Evolutionary conservation across 2,329 filamentous ascomycete species (phyloP).

Genomic region (Madurella mycetomatis): DNA sequence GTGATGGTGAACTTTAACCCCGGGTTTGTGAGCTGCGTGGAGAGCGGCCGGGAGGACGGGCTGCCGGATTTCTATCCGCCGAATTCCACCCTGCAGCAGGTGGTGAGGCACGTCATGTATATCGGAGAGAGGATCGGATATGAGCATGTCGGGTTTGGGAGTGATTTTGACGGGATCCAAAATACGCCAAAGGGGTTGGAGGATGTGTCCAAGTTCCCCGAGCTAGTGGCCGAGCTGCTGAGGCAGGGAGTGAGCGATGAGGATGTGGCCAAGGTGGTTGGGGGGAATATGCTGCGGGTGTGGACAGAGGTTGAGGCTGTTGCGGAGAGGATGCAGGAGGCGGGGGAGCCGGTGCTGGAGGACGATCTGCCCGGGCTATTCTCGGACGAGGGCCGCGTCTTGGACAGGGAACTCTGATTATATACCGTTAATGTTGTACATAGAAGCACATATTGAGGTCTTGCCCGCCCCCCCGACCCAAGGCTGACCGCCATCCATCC

Average conservation of each 20-base stretch:
- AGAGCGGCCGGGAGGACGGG: conserved; percentile 52
- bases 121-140: conserved; percentile 82
- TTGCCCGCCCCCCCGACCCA: not conserved
- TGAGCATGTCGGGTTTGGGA: conserved; percentile 81
- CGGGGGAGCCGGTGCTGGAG: conserved; percentile 49
- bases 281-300: conserved; percentile 76
- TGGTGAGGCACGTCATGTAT: conserved; percentile 74
- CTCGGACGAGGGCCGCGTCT: not conserved
- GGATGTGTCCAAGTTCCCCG: conserved; percentile 79
- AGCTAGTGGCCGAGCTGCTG: conserved; percentile 71
- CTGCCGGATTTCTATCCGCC: conserved; percentile 63
- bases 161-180: conserved; percentile 79
- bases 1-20: conserved; percentile 92
- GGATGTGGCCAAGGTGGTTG: conserved; percentile 71
- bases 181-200: conserved; percentile 68
- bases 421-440: conserved; percentile 8
- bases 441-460: not conserved
- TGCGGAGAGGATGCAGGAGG: conserved; percentile 59
- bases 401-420: not conserved
- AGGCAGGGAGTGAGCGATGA: conserved; percentile 67
- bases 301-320: conserved; percentile 76
- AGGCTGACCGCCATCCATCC: not conserved
- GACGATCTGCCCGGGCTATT: conserved; percentile 41
- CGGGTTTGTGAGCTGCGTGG: conserved; percentile 73
- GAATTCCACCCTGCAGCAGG: conserved; percentile 70